These are phyloP conservation scores for Plasmopara muralis DNA, from an alignment of 352 stramenopile genomes.

Conservation along the genomic window DNA sequence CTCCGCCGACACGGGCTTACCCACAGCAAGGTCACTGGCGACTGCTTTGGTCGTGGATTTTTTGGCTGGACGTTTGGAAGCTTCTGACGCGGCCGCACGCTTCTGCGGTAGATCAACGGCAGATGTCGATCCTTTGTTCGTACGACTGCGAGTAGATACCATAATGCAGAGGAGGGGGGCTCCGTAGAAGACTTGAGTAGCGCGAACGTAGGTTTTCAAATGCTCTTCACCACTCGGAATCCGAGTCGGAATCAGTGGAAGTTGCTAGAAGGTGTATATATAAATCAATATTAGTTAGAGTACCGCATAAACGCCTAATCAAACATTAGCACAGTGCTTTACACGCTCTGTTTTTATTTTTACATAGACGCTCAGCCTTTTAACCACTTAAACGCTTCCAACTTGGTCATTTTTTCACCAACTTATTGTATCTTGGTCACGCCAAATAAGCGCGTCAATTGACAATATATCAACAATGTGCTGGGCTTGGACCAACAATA, in stretches of 20 bases:
- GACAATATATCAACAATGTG: too few relatives aligned
- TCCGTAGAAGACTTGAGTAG: not conserved
- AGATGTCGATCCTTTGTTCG: slow-evolving; percentile 18
- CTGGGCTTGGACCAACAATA: slow-evolving; percentile 72
- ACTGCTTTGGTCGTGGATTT: slow-evolving; percentile 36
- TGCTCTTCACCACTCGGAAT: slow-evolving; percentile 6
- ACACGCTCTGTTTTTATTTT: too few relatives aligned
- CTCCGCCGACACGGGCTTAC: slow-evolving; percentile 45
- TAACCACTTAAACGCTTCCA: too few relatives aligned
- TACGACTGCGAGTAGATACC: slow-evolving; percentile 57
- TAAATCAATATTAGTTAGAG: not conserved
- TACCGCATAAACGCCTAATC: not conserved
- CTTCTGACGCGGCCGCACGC: slow-evolving; percentile 14
- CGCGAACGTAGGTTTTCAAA: slow-evolving; percentile 10
- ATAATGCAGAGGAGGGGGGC: slow-evolving; percentile 17
- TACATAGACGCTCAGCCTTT: too few relatives aligned
- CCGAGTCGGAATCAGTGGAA: too few relatives aligned
- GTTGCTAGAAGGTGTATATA: too few relatives aligned
- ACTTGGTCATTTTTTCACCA: too few relatives aligned
- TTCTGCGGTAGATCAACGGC: slow-evolving; percentile 26
- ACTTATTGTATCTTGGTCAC: too few relatives aligned
- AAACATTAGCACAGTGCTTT: too few relatives aligned
- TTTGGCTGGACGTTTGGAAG: slow-evolving; percentile 28
- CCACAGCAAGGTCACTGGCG: slow-evolving; percentile 49
- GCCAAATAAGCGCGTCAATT: too few relatives aligned